Conservation (phyloP, 2,329 filamentous ascomycete species). For the Fusarium nisikadoi region DNA sequence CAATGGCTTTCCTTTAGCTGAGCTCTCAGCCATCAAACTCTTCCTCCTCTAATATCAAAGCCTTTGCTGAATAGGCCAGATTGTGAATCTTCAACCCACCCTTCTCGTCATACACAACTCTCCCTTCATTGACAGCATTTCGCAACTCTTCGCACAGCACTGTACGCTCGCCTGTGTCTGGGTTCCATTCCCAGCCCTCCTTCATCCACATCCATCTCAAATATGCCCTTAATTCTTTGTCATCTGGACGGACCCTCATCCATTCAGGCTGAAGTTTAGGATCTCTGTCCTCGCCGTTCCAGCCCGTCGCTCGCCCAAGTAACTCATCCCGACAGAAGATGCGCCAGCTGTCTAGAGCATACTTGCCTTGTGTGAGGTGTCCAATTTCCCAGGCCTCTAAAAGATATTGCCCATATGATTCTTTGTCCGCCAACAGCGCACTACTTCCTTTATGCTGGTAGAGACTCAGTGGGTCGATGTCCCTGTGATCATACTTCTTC, state of each 20-base stretch:
- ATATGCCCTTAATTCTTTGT: slow-evolving; percentile 91
- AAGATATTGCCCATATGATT: slow-evolving; percentile 26
- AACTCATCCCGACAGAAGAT: slow-evolving; percentile 90
- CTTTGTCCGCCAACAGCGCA: neutral
- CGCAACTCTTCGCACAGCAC: slow-evolving; percentile 64
- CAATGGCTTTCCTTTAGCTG: neutral
- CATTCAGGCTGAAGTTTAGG: slow-evolving; percentile 82
- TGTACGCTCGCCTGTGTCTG: slow-evolving; percentile 71
- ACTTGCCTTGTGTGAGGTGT: slow-evolving; percentile 83
- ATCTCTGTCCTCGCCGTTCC: slow-evolving; percentile 67
- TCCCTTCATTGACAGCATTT: slow-evolving; percentile 65
- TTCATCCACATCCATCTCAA: slow-evolving; percentile 92
- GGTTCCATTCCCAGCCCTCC: slow-evolving; percentile 86
- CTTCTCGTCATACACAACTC: slow-evolving; percentile 65
- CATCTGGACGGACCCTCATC: slow-evolving; percentile 83
- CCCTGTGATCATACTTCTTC: slow-evolving; percentile 57
- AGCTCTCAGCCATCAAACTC: neutral
- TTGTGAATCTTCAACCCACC: slow-evolving; percentile 54
- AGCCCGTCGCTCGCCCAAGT: slow-evolving; percentile 72
- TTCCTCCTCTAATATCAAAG: neutral
- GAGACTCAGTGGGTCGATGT: slow-evolving; percentile 40
- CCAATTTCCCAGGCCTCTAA: slow-evolving; percentile 81
- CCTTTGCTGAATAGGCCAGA: neutral
- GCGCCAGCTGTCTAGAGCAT: slow-evolving; percentile 89
- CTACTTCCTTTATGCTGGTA: neutral